A percentile compares a stretch with the other conserved stretches of the same genome.
phyloP scores from a whole-genome alignment of 2,329 filamentous ascomycete species.

The Seiridium unicorne region DNA sequence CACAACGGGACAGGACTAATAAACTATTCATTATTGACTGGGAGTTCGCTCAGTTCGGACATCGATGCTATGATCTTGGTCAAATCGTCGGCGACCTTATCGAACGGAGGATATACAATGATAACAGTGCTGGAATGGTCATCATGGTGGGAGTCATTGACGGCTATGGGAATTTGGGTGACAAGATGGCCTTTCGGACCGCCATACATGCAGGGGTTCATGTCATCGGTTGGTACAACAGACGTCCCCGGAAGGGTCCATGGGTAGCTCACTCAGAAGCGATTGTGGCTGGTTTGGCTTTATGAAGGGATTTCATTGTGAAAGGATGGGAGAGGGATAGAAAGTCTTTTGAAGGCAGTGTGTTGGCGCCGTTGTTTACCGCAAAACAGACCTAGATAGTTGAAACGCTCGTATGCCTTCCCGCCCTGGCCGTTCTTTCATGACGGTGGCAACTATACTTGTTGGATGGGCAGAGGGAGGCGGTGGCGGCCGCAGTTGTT shows the following conservation, averaged over 20 bases:
- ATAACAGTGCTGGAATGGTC: constrained; percentile 23
- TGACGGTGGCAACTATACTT: too few species aligned
- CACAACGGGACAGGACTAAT: not conserved
- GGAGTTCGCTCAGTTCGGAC: constrained; percentile 37
- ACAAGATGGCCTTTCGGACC: constrained; percentile 36
- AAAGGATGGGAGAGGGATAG: not conserved
- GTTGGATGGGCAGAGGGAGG: too few species aligned
- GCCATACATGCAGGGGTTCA: constrained; percentile 40
- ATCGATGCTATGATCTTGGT: constrained; percentile 36
- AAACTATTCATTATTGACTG: constrained; percentile 39
- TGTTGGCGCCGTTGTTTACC: not conserved
- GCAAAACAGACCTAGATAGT: too few species aligned
- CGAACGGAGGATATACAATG: constrained; percentile 34
- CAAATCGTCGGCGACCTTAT: constrained; percentile 41
- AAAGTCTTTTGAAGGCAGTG: not conserved
- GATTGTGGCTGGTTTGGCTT: not conserved
- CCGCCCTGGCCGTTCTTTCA: too few species aligned
- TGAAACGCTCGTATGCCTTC: too few species aligned
- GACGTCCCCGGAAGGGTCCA: constrained; percentile 4
- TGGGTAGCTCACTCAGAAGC: not conserved
- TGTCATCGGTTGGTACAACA: constrained; percentile 27
- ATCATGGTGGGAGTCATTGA: constrained; percentile 33
- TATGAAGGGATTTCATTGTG: not conserved
- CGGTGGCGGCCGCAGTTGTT: too few species aligned
- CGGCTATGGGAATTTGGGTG: constrained; percentile 31